Conservation (phyloP, 2,329 filamentous ascomycete genomes). For the Colletotrichum sp. region DNA sequence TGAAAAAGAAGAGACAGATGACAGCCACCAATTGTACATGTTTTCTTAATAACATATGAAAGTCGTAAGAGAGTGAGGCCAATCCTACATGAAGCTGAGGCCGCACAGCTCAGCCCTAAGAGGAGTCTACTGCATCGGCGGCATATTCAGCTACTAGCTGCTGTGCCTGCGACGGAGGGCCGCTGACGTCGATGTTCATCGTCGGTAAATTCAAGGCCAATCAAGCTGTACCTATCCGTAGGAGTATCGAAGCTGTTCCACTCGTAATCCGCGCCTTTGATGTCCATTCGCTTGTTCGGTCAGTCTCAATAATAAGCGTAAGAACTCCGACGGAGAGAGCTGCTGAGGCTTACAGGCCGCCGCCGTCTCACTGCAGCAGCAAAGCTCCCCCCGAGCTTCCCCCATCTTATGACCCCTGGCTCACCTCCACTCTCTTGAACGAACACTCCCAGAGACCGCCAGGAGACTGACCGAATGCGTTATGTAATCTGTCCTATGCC, state of each 20-base stretch:
- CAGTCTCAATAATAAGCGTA: not conserved
- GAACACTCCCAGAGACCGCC: not conserved
- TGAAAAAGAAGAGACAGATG: not conserved
- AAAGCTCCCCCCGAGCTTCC: not conserved
- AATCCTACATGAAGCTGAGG: not conserved
- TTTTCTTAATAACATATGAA: not conserved
- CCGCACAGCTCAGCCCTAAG: not conserved
- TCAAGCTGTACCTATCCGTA: not conserved
- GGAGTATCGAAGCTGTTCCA: not conserved
- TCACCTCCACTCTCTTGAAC: not conserved
- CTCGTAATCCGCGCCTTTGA: not conserved
- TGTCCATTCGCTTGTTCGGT: not conserved
- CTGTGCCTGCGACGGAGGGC: not conserved
- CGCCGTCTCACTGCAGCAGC: not conserved
- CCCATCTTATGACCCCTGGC: not conserved
- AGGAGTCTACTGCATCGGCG: not conserved
- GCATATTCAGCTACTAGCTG: not conserved
- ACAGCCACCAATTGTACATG: not conserved
- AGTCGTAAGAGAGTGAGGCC: not conserved
- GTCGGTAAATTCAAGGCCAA: not conserved
- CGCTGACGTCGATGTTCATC: not conserved
- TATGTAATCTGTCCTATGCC: constrained; percentile 14
- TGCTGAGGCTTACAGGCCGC: not conserved
- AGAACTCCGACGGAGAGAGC: not conserved
- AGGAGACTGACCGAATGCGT: not conserved